Percentiles rank a stretch among this genome's conserved stretches.
Evolutionary conservation across 139 green algal genomes (phyloP).

Genomic region (Tetratostichococcus sp.): DNA sequence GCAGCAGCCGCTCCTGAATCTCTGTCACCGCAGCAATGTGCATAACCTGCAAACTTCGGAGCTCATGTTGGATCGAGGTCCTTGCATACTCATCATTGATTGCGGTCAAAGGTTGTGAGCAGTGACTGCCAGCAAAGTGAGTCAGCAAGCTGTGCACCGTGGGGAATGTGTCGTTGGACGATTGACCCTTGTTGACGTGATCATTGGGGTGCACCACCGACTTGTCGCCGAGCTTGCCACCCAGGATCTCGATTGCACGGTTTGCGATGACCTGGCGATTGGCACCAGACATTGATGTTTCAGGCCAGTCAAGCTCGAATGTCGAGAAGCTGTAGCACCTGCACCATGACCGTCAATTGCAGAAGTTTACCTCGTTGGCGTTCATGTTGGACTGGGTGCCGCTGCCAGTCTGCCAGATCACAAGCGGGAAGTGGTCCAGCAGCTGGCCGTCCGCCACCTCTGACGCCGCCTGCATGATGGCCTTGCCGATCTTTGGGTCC

Average conservation of each 20-base stretch:
- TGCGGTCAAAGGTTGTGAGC: too few species aligned
- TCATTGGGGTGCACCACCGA: constrained; percentile 90
- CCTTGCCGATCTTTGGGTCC: constrained; percentile 51
- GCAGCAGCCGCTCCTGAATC: constrained; percentile 63
- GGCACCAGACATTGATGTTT: not conserved
- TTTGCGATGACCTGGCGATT: constrained; percentile 32
- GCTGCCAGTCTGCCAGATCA: constrained; percentile 92
- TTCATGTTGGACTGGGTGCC: constrained; percentile 98
- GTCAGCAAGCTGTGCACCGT: constrained; percentile 34
- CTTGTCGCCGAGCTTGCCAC: constrained; percentile 76
- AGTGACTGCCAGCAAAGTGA: not conserved
- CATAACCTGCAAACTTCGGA: constrained; percentile 59
- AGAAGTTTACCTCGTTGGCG: constrained; percentile 93
- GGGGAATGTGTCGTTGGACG: constrained; percentile 95
- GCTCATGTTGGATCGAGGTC: too few species aligned
- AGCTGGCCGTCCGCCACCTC: constrained; percentile 85
- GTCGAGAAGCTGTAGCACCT: too few species aligned
- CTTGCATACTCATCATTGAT: too few species aligned
- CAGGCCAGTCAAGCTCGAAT: too few species aligned
- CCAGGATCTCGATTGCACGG: constrained; percentile 84
- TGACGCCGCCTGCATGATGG: constrained; percentile 62
- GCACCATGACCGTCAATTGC: too few species aligned
- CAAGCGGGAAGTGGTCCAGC: constrained; percentile 87
- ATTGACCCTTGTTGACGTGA: constrained; percentile 94
- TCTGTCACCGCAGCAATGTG: constrained; percentile 85